phyloP scores from a whole-genome alignment of 1,284 basidiomycete species.

The Agroathelia rolfsii region DNA sequence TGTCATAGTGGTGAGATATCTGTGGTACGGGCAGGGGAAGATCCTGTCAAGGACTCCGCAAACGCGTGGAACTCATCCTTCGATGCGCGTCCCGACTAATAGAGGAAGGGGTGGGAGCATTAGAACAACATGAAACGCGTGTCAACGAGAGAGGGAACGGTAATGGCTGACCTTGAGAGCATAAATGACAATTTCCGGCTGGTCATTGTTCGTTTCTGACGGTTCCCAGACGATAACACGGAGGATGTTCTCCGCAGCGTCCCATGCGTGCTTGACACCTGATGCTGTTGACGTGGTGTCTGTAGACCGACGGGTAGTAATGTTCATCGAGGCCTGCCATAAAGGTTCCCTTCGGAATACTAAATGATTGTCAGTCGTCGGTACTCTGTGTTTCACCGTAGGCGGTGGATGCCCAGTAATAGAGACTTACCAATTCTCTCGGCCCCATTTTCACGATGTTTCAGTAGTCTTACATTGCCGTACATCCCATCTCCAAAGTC shows the following conservation, averaged over 20 bases:
- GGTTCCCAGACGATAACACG: slow-evolving; percentile 47
- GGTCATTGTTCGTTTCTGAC: slow-evolving; percentile 15
- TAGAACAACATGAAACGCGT: slow-evolving; percentile 1
- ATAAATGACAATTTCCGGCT: slow-evolving; percentile 23
- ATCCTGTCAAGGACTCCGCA: slow-evolving; percentile 30
- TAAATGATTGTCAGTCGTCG: slow-evolving; percentile 15
- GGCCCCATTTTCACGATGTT: slow-evolving; percentile 27
- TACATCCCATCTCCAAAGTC: slow-evolving; percentile 49
- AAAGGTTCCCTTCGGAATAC: slow-evolving; percentile 61
- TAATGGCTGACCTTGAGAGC: slow-evolving; percentile 27
- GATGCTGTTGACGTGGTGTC: no score
- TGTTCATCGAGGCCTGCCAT: slow-evolving; percentile 59
- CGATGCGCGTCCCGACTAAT: slow-evolving; percentile 41
- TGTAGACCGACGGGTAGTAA: slow-evolving; percentile 37
- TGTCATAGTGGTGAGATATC: no score
- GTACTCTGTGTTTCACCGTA: slow-evolving; percentile 6
- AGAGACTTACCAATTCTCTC: slow-evolving; percentile 35
- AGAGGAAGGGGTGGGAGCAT: no score
- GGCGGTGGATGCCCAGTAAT: slow-evolving; percentile 1
- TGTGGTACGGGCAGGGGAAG: no score
- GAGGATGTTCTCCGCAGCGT: slow-evolving; percentile 41
- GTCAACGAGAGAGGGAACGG: background rate
- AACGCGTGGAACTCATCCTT: slow-evolving; percentile 43
- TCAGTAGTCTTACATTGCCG: slow-evolving; percentile 50
- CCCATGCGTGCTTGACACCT: slow-evolving; percentile 49